Conservation (phyloP, 164 flowering plant species). For the Brasenia schreberi region DNA sequence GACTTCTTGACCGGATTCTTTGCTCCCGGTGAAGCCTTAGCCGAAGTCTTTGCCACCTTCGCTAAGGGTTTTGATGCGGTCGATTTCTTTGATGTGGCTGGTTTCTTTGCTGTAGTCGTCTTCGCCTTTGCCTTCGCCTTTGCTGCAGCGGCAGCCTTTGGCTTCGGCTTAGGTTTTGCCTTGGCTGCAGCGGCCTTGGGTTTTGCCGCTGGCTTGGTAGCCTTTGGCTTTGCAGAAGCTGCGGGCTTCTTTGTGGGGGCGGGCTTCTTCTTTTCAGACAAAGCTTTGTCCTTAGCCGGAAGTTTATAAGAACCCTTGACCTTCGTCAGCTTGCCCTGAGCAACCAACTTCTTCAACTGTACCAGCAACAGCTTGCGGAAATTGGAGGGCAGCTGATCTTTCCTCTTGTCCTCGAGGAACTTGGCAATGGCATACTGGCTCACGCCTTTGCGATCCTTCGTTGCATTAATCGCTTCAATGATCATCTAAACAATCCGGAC, state of each 20-base stretch:
- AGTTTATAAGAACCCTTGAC: conserved; percentile 30
- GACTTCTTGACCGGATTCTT: neutral
- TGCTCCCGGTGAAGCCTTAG: neutral
- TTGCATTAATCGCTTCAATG: conserved; percentile 25
- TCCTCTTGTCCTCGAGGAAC: conserved; percentile 31
- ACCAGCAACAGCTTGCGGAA: conserved; percentile 27
- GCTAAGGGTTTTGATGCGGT: neutral
- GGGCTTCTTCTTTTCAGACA: neutral
- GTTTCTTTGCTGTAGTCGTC: neutral
- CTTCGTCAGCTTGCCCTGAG: conserved; percentile 25
- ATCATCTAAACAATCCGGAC: conserved; percentile 29
- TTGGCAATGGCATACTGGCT: conserved; percentile 42
- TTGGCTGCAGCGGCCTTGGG: neutral
- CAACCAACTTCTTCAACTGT: conserved; percentile 30
- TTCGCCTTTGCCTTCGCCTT: neutral
- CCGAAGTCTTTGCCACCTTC: neutral
- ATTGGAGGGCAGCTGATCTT: conserved; percentile 18
- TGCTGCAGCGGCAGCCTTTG: neutral
- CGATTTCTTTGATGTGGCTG: neutral
- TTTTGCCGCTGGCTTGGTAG: neutral
- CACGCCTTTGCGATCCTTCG: conserved; percentile 41
- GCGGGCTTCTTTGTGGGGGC: neutral
- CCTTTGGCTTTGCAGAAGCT: neutral
- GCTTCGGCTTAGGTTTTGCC: neutral
- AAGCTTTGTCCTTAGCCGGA: conserved; percentile 1